Evolutionary conservation across 2,329 filamentous ascomycete species (phyloP), one percentile per base, ranked within the genome.

Genomic region (Pseudocercospora vitis): DNA sequence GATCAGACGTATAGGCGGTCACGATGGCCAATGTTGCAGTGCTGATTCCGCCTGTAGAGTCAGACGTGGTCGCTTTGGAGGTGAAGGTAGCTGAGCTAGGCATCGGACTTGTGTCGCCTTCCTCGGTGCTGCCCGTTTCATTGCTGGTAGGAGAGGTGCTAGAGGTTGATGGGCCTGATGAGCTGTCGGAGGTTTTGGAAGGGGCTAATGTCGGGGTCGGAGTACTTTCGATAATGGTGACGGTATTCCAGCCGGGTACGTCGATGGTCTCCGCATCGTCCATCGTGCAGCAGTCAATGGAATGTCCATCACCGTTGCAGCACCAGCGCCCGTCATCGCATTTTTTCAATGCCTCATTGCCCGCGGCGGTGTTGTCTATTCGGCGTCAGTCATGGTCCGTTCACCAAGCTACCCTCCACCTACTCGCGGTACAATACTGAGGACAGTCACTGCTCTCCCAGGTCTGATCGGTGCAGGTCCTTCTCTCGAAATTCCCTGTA

Each of bases 381-480:
- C 32, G 7, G 9, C 12, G 19, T 54, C 44, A 58, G 49, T 26
- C 8, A 35, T 26, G 7, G 24, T 32, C 24, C 12, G 21, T 18
- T 14, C 6, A 7, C 7, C 12, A 12, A 24, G 4, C 9, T n/a
- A 23, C 9, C 39, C 18, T 9, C 39, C 48, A 42, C 59, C 58
- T 49, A 66, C 63, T 57, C 16, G 60, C 46, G 5, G 63, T 65
- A 56, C 69, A 71, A 23, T 66, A 59, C 4, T 63, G 40, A 12
- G 66, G 62, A 58, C 68, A 70, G 9, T 40, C 58, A 8, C 42
- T 46, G 3, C 62, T 57, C 16, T 54, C 29, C 69, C 68, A 72
- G 0, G 48, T 60, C 50, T 63, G 52, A 24, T 70, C 68, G 3
- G 68, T 70, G 55, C 70, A 72, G 4, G 67, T 67, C 47, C 70